These are phyloP conservation scores for Pythium sp. DNA, from an alignment of 352 stramenopile species.

Conservation along the genomic window DNA sequence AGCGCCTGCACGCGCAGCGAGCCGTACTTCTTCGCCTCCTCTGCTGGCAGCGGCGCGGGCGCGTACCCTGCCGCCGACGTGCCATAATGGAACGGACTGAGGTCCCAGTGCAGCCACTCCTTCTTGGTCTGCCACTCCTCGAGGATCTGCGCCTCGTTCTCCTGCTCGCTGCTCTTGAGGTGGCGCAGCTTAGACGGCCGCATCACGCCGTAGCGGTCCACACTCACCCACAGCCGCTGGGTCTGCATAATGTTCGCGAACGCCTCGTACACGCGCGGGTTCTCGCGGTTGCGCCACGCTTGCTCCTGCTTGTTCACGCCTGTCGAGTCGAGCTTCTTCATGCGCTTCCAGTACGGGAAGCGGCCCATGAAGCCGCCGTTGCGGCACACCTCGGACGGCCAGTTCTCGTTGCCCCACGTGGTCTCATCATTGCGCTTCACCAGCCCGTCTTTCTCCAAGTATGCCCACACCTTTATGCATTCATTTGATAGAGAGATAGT, in stretches of 20 bases:
- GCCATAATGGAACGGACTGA: slow-evolving; percentile 48
- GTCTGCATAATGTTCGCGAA: slow-evolving; percentile 36
- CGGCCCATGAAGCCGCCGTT: slow-evolving; percentile 47
- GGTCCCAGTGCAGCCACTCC: slow-evolving; percentile 51
- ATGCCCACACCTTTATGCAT: slow-evolving; percentile 30
- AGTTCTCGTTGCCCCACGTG: slow-evolving; percentile 48
- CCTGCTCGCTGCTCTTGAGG: slow-evolving; percentile 12
- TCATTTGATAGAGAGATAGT: background rate
- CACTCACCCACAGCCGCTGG: slow-evolving; percentile 40
- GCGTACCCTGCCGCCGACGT: slow-evolving; percentile 42
- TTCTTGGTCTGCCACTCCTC: slow-evolving; percentile 48
- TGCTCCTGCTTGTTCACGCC: slow-evolving; percentile 39
- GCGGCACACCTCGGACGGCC: slow-evolving; percentile 38
- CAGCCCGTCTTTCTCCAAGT: slow-evolving; percentile 38
- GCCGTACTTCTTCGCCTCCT: slow-evolving; percentile 30
- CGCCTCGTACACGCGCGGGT: slow-evolving; percentile 29
- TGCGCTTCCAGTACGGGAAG: slow-evolving; percentile 54
- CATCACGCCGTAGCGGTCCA: slow-evolving; percentile 53
- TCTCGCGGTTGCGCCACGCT: slow-evolving; percentile 49
- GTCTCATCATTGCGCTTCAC: slow-evolving; percentile 38
- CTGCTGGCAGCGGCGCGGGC: slow-evolving; percentile 18
- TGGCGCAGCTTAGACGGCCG: slow-evolving; percentile 31
- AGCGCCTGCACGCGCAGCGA: slow-evolving; percentile 42
- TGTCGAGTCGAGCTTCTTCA: slow-evolving; percentile 48
- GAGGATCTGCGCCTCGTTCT: slow-evolving; percentile 28